Conservation (phyloP, 192 early-diverging fungal genomes). For the Podila verticillata region DNA sequence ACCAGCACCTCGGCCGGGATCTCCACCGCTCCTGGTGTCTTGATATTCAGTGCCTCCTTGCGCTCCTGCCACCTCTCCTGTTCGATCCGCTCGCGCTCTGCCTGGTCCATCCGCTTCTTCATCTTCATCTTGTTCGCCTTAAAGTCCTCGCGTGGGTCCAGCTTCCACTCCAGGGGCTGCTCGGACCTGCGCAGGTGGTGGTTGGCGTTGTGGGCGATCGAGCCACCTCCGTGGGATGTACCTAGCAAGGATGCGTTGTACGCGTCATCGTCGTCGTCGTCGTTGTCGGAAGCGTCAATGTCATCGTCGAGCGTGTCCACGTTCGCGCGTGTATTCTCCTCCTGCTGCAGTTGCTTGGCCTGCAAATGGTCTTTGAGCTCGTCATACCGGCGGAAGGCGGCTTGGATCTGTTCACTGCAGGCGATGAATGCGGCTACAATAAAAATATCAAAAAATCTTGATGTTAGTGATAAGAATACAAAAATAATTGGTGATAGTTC, state of each 20-base stretch:
- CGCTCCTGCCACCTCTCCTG: slow-evolving; percentile 5
- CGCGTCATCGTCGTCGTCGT: slow-evolving; percentile 6
- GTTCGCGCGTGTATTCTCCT: slow-evolving; percentile 6
- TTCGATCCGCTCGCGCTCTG: neutral
- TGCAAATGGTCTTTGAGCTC: slow-evolving; percentile 36
- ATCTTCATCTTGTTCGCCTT: slow-evolving; percentile 38
- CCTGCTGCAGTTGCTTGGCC: slow-evolving; percentile 28
- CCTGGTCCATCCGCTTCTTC: slow-evolving; percentile 16
- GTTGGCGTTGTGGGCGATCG: neutral
- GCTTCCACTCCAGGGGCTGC: slow-evolving; percentile 30
- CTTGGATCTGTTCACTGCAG: slow-evolving; percentile 29
- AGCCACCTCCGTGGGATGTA: neutral
- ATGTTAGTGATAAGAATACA: neutral
- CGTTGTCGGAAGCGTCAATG: neutral
- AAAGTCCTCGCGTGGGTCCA: slow-evolving; percentile 46
- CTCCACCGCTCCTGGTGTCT: neutral
- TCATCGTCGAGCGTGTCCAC: neutral
- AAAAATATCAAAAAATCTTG: neutral
- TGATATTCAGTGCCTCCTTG: neutral
- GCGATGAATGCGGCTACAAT: slow-evolving; percentile 22
- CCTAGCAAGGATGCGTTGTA: neutral
- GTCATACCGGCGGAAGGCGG: slow-evolving; percentile 13
- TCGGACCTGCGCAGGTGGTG: slow-evolving; percentile 27
- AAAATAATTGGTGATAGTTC: neutral
- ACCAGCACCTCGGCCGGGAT: slow-evolving; percentile 21